Percentiles rank a stretch among this genome's conserved stretches.
Conservation (phyloP, 1,284 basidiomycete genomes). For the Cutaneotrichosporon cyanovorans region DNA sequence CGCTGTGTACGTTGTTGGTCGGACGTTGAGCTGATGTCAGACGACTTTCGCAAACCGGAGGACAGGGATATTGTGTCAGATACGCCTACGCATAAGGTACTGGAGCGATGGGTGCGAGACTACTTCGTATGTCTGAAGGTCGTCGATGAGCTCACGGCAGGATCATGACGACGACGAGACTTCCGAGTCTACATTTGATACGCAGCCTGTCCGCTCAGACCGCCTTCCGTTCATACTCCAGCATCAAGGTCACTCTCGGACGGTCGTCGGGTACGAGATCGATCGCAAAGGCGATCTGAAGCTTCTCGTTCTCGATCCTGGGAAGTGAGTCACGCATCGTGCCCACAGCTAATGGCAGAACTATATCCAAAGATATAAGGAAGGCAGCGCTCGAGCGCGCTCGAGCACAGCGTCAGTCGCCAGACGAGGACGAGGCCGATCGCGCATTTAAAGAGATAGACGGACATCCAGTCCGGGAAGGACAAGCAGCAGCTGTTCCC, state of each 20-base stretch:
- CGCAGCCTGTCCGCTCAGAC: constrained; percentile 49
- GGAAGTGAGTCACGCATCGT: constrained; percentile 50
- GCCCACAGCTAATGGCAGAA: constrained; percentile 16
- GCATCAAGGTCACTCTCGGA: constrained; percentile 73
- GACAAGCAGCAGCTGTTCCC: constrained; percentile 9
- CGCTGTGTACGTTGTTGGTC: constrained; percentile 20
- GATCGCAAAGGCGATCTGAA: constrained; percentile 54
- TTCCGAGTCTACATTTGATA: constrained; percentile 19
- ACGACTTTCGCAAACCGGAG: constrained; percentile 39
- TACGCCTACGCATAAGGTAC: constrained; percentile 21
- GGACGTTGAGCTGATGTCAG: constrained; percentile 12
- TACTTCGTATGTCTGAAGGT: constrained; percentile 36
- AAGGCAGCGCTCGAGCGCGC: constrained; percentile 27
- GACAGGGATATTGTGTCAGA: constrained; percentile 6
- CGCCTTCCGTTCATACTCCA: constrained; percentile 72
- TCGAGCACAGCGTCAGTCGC: constrained; percentile 14
- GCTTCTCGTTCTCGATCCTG: constrained; percentile 69
- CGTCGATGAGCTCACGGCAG: background rate
- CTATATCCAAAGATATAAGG: constrained; percentile 39
- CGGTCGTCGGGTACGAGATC: constrained; percentile 71
- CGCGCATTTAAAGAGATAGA: too few relatives aligned
- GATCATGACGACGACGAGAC: constrained; percentile 1
- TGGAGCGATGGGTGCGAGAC: constrained; percentile 34
- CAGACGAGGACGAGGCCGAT: too few relatives aligned
- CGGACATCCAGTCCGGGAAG: constrained; percentile 4